Evolutionary conservation across 208 protist species (phyloP).

Genomic region (Trypanosoma brucei): DNA sequence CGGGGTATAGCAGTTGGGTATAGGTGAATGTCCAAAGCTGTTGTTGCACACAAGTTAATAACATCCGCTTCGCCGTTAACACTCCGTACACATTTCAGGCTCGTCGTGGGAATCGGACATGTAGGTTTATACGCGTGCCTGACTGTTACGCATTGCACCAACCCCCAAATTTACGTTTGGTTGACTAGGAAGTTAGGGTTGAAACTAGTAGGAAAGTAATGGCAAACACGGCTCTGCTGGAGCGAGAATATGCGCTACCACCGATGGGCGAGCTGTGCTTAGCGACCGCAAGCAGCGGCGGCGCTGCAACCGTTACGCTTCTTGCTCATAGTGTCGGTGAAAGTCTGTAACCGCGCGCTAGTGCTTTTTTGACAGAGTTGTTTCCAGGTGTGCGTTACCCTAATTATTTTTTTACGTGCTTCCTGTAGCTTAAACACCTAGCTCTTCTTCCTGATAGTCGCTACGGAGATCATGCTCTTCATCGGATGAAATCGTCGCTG

Average conservation of each 20-base stretch:
- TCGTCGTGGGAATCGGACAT: too few species aligned
- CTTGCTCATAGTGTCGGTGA: conserved; percentile 13
- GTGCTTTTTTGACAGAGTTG: conserved; percentile 51
- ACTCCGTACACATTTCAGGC: background rate
- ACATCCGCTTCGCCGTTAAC: background rate
- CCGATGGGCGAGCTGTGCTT: conserved; percentile 49
- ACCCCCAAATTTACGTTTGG: background rate
- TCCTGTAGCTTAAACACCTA: too few species aligned
- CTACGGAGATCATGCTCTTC: too few species aligned
- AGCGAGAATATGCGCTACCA: conserved; percentile 39
- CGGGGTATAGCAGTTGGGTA: conserved; percentile 61
- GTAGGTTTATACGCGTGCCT: too few species aligned
- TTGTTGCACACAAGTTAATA: background rate
- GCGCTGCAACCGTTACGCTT: conserved; percentile 28
- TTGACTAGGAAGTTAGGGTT: background rate
- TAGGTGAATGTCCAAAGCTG: conserved; percentile 18
- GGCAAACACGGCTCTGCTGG: conserved; percentile 16
- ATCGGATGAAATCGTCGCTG: too few species aligned
- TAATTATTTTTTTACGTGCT: too few species aligned
- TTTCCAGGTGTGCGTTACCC: conserved; percentile 18
- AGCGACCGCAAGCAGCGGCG: conserved; percentile 17
- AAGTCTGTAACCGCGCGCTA: conserved; percentile 29
- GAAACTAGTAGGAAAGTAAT: background rate
- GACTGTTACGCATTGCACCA: too few species aligned
- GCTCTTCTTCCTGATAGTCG: too few species aligned